Conservation (phyloP, 1,284 basidiomycete species). For the Microbotryum intermedium region DNA sequence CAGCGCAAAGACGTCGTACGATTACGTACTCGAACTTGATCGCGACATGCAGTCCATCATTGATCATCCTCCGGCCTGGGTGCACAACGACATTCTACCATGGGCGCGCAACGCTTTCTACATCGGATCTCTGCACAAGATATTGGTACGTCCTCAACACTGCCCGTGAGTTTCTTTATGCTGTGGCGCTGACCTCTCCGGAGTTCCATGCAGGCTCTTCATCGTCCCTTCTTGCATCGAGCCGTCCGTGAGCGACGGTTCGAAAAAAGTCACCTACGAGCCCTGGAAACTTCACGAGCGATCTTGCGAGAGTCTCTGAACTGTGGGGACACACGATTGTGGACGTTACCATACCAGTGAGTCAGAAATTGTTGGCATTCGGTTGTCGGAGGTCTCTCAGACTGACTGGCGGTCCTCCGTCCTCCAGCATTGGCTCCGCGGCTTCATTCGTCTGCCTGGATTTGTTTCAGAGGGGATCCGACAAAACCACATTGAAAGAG, state of each 20-base stretch:
- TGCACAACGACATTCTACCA: not conserved
- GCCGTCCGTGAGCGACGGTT: not conserved
- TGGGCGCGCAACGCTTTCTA: not conserved
- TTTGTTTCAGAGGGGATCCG: constrained; percentile 11
- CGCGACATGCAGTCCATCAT: not conserved
- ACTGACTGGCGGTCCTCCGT: not conserved
- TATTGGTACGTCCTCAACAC: no score
- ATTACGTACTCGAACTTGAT: constrained; percentile 10
- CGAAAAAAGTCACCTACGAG: not conserved
- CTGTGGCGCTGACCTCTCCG: not conserved
- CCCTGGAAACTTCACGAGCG: constrained; percentile 4
- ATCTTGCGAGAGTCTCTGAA: constrained; percentile 3
- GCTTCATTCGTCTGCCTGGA: constrained; percentile 15
- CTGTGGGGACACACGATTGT: constrained; percentile 7
- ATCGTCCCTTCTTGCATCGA: constrained; percentile 2
- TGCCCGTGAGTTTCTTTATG: no score
- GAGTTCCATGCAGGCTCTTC: not conserved
- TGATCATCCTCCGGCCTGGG: not conserved
- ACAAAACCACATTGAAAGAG: not conserved
- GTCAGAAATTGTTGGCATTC: not conserved
- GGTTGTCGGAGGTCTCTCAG: not conserved
- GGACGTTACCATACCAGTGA: constrained; percentile 10
- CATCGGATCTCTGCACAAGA: not conserved
- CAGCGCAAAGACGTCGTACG: constrained; percentile 5
- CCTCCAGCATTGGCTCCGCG: constrained; percentile 1